Base-by-base conservation (phyloP, 495 filamentous ascomycete species). In the Daldinia grandis region DNA sequence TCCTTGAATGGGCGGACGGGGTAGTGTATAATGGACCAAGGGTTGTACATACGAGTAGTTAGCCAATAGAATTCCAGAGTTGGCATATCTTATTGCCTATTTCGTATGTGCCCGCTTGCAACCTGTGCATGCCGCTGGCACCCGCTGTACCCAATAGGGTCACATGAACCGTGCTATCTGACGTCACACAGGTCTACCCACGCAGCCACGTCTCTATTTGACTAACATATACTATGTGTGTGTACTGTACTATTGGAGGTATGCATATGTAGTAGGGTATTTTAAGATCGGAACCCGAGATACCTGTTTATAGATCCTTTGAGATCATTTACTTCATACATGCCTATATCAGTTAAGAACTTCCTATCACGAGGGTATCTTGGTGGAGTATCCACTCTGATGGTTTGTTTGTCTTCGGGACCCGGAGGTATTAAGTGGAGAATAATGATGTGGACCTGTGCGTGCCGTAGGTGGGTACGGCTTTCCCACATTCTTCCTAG, bases 131-230 rank as follows among this genome's bases (percentile, higher is more conserved):
- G 64, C 64, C 58, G 64, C 38, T 27, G 37, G 58, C 37, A 67
- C 27, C 65, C 58, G 59, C 5, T 51, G 12, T 4, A 25, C 7
- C 12, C 10, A 6, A 53, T 30, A 7, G 10, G 49, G 61, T 69
- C 55, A 55, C 37, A 69, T 53, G 42, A 53, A 14, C 19, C 5
- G 3, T 60, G 33, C 27, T 42, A 24, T 53, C 50, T 64, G 66
- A 69, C 66, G 66, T 69, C 66, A 69, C 59, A 53, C 17, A 35
- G 25, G 28, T 53, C 30, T 58, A n/a, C 40, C 4, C 24, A 21
- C 42, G 19, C 42, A n/a, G 28, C 4, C 24, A 21, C 42, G 19
- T 19, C 12, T 12, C 38, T 44, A 9, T 8, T 17, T 44, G 35
- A n/a, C n/a, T n/a, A n/a, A n/a, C n/a, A n/a, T n/a, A n/a, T n/a